Percentiles rank a stretch among this genome's conserved stretches.
Conservation (phyloP, 441 rosid genomes). For the Adansonia grandidieri region DNA sequence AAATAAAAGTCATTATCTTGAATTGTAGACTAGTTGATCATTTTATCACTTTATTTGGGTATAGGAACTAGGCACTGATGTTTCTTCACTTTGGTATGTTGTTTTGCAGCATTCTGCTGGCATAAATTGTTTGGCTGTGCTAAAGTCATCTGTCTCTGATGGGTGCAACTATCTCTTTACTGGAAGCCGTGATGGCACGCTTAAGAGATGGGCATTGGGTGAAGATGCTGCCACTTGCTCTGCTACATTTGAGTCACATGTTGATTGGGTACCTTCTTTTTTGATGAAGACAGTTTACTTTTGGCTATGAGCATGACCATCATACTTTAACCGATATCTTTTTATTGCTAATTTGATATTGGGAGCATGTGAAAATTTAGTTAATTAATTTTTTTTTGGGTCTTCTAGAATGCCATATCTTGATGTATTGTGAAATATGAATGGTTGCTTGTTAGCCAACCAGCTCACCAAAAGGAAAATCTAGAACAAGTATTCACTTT, state of each 20-base stretch:
- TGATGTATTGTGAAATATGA: conserved; percentile 12
- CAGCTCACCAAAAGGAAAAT: background rate
- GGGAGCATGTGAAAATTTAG: background rate
- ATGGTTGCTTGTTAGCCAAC: background rate
- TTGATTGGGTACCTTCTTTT: conserved; percentile 81
- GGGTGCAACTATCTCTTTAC: conserved; percentile 74
- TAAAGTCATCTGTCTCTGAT: conserved; percentile 58
- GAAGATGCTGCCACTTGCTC: conserved; percentile 78
- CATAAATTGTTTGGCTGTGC: conserved; percentile 80
- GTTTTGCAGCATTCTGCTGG: conserved; percentile 95
- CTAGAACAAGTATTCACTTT: background rate
- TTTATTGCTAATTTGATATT: background rate
- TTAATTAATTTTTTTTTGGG: conserved; percentile 6
- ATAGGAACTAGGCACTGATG: conserved; percentile 10
- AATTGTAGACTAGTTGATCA: background rate
- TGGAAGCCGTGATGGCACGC: conserved; percentile 99
- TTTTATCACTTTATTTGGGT: background rate
- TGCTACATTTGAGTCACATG: conserved; percentile 98
- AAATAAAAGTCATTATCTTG: conserved; percentile 5
- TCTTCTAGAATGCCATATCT: background rate
- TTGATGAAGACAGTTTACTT: conserved; percentile 21
- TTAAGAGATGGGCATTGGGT: conserved; percentile 89
- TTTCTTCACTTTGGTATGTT: background rate
- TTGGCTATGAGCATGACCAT: conserved; percentile 14
- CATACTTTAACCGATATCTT: background rate